Evolutionary conservation across 2,329 filamentous ascomycete species (phyloP).

Genomic region (Nemania abortiva): DNA sequence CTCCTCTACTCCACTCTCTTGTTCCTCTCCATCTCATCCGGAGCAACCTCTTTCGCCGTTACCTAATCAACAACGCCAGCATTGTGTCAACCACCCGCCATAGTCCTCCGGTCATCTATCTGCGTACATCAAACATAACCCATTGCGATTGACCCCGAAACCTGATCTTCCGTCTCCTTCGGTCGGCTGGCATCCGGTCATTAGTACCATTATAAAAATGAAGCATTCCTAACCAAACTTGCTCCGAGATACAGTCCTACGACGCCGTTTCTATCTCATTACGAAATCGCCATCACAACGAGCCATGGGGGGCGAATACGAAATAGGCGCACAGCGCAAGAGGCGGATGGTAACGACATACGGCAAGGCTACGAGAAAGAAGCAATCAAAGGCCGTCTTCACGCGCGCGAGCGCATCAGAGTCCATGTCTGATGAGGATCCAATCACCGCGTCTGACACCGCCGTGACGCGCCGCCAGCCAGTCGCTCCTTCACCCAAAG

Average conservation of each 20-base stretch:
- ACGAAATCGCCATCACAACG: conserved; percentile 22
- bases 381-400: conserved; percentile 46
- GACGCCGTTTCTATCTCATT: conserved; percentile 16
- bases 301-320: conserved; percentile 45
- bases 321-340: conserved; percentile 47
- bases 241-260: conserved; percentile 7
- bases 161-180: neutral
- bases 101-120: neutral
- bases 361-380: conserved; percentile 46
- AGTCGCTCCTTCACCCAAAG: conserved; percentile 41
- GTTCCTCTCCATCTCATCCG: neutral
- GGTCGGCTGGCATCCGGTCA: conserved; percentile 17
- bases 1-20: neutral
- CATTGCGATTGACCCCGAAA: conserved; percentile 20
- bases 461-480: conserved; percentile 40
- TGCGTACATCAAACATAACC: neutral
- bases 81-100: neutral
- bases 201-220: conserved; percentile 41
- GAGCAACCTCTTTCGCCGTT: conserved; percentile 1
- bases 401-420: conserved; percentile 44
- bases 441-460: conserved; percentile 41
- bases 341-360: conserved; percentile 47
- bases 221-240: conserved; percentile 33
- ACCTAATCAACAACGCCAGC: conserved; percentile 5
- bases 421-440: conserved; percentile 49